Evolutionary conservation across 805 yeast genomes (phyloP).

Genomic region (Metschnikowia similis): DNA sequence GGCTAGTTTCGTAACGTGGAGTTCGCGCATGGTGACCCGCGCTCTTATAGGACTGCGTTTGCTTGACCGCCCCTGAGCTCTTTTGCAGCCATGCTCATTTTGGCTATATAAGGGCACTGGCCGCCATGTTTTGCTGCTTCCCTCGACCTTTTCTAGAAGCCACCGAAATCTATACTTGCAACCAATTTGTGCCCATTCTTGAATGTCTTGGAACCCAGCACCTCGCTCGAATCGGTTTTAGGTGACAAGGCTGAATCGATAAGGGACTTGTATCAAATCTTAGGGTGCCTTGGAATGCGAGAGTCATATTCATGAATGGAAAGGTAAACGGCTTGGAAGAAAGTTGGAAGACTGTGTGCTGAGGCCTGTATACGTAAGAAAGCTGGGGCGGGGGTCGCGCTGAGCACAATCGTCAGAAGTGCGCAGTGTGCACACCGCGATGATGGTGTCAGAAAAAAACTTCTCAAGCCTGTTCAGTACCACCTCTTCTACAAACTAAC

Average conservation of each 20-base stretch:
- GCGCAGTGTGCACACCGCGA: constrained; percentile 13
- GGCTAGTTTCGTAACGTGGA: not conserved
- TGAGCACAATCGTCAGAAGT: constrained; percentile 4
- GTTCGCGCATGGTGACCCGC: not conserved
- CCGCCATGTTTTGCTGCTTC: not conserved
- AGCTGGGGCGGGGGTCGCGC: constrained; percentile 6
- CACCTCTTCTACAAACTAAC: constrained; percentile 6
- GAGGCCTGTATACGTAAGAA: too few relatives aligned
- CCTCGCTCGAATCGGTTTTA: too few relatives aligned
- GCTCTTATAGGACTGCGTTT: not conserved
- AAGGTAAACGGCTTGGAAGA: too few relatives aligned
- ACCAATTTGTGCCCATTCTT: not conserved
- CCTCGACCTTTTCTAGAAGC: not conserved
- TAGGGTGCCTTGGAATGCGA: too few relatives aligned
- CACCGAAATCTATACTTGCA: too few relatives aligned
- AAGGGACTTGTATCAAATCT: too few relatives aligned
- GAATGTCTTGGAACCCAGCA: not conserved
- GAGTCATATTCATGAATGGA: too few relatives aligned
- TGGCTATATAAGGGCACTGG: not conserved
- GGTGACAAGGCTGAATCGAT: too few relatives aligned
- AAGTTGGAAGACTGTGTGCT: too few relatives aligned
- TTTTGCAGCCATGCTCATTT: constrained; percentile 3
- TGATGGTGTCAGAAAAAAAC: constrained; percentile 20
- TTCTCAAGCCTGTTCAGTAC: constrained; percentile 8
- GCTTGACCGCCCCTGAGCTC: not conserved